Evolutionary conservation across 129 eudicot species (phyloP).

Genomic region (Tanacetum coccineum): DNA sequence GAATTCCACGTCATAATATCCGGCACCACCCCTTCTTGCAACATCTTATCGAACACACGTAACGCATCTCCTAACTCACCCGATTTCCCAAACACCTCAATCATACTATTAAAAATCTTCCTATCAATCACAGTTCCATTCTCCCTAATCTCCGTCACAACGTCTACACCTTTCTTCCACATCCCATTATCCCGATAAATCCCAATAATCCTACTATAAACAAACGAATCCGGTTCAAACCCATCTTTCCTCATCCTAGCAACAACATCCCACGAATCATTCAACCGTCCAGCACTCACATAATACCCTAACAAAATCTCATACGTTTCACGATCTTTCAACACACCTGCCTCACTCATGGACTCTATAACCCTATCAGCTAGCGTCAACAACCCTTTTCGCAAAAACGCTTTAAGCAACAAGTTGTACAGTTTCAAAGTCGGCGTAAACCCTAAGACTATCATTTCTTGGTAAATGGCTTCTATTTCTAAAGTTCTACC

Average conservation of each 20-base stretch:
- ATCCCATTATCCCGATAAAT: constrained; percentile 87
- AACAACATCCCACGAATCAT: constrained; percentile 71
- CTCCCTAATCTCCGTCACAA: constrained; percentile 52
- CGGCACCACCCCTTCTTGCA: constrained; percentile 56
- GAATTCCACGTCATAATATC: constrained; percentile 85
- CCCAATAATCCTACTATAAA: constrained; percentile 66
- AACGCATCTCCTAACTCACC: constrained; percentile 72
- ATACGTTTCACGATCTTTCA: constrained; percentile 51
- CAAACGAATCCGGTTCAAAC: constrained; percentile 51
- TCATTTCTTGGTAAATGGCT: constrained; percentile 63
- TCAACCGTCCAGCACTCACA: constrained; percentile 54
- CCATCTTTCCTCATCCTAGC: constrained; percentile 61
- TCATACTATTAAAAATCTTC: constrained; percentile 57
- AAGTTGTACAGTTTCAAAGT: constrained; percentile 42
- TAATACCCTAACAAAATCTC: constrained; percentile 65
- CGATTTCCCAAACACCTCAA: constrained; percentile 66
- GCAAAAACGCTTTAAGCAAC: constrained; percentile 53
- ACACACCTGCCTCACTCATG: constrained; percentile 40
- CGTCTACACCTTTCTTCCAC: constrained; percentile 80
- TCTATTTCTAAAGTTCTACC: constrained; percentile 78
- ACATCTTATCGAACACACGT: constrained; percentile 62
- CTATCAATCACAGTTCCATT: constrained; percentile 47
- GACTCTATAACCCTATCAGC: constrained; percentile 41
- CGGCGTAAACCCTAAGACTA: constrained; percentile 44
- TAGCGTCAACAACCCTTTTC: constrained; percentile 56